These are phyloP conservation scores for Streptanthus diversifolius DNA, from an alignment of 345 rosid genomes.

Conservation along the genomic window DNA sequence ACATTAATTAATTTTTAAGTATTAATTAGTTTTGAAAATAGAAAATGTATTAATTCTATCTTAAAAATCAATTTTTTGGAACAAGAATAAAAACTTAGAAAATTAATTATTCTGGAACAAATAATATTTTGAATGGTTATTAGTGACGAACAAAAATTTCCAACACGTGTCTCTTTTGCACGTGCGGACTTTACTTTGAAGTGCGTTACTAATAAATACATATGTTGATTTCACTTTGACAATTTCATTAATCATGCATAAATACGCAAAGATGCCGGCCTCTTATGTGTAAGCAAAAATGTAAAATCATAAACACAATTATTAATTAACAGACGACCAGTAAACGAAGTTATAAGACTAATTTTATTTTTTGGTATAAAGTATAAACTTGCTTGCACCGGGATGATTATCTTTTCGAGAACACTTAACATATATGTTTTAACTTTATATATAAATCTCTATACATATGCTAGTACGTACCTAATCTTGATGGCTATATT, in stretches of 20 bases:
- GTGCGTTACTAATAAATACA: background rate
- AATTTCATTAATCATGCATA: background rate
- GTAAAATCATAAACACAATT: background rate
- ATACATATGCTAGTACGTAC: constrained; percentile 14
- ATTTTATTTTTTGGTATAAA: background rate
- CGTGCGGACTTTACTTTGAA: background rate
- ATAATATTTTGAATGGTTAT: background rate
- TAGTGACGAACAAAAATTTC: background rate
- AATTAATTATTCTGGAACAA: too few relatives aligned
- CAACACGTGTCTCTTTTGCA: background rate
- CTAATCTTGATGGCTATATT: constrained; percentile 23
- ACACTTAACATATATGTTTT: background rate
- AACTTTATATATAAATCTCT: constrained; percentile 14
- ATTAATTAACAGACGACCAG: background rate
- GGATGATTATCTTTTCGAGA: constrained; percentile 2
- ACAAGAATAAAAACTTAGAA: too few relatives aligned
- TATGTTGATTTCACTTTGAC: constrained; percentile 6
- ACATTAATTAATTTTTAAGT: too few relatives aligned
- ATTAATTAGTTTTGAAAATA: too few relatives aligned
- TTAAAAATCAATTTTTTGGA: too few relatives aligned
- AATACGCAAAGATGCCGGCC: background rate
- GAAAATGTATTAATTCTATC: too few relatives aligned
- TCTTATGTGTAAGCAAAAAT: background rate
- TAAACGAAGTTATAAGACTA: background rate
- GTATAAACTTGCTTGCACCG: background rate